phyloP scores from a whole-genome alignment of 1,139 yeast species.

The Yarrowia galli region DNA sequence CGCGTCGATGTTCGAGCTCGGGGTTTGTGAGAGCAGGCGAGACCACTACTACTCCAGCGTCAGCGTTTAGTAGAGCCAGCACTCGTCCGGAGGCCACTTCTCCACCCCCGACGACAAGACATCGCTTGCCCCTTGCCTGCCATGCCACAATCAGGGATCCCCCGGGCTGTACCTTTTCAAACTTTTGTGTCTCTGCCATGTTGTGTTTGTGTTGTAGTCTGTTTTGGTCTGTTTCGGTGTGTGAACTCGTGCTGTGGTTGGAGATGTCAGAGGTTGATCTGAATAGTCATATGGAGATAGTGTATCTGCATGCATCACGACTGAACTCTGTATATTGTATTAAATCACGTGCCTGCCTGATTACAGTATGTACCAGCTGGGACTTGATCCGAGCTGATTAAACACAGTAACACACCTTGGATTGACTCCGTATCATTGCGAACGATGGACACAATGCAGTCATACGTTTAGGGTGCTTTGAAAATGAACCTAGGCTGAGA shows the following conservation, averaged over 20 bases:
- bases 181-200: not conserved
- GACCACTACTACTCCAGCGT: conserved; percentile 73
- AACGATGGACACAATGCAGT: no score
- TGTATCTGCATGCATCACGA: conserved; percentile 33
- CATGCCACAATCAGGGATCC: conserved; percentile 39
- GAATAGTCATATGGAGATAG: conserved; percentile 20
- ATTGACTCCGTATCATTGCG: no score
- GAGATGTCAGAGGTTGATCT: conserved; percentile 10
- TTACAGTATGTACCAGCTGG: not conserved
- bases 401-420: no score
- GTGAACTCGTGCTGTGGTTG: not conserved
- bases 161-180: conserved; percentile 28
- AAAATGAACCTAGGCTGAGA: no score
- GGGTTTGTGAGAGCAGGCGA: conserved; percentile 64
- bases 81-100: conserved; percentile 80
- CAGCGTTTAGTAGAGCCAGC: conserved; percentile 69
- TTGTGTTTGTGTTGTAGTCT: not conserved
- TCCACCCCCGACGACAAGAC: conserved; percentile 81
- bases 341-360: not conserved
- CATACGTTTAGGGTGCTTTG: not conserved
- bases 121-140: conserved; percentile 57
- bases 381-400: not conserved
- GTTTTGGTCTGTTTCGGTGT: no score
- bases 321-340: conserved; percentile 8
- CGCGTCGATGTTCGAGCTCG: conserved; percentile 40